Evolutionary conservation across 257 asterid genomes (phyloP).

Genomic region (Penstemon davidsonii): DNA sequence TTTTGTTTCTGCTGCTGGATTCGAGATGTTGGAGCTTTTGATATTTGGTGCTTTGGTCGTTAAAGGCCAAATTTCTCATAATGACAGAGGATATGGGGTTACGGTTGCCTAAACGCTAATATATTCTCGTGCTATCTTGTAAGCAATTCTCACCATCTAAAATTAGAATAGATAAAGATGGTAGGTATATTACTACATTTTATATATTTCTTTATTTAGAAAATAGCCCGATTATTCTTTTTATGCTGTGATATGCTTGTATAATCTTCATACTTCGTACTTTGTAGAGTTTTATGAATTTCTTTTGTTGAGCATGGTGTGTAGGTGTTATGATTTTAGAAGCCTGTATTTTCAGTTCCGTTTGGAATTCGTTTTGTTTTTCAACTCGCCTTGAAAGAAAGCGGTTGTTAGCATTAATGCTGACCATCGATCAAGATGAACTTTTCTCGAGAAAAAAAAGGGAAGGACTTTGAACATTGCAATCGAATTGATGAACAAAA

Average conservation of each 20-base stretch:
- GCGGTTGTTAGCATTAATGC: too few species aligned
- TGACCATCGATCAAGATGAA: too few species aligned
- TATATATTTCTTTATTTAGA: background rate
- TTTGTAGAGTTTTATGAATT: background rate
- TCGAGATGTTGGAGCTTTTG: constrained; percentile 92
- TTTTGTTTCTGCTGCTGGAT: constrained; percentile 86
- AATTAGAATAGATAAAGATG: background rate
- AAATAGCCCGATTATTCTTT: background rate
- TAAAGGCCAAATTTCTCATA: constrained; percentile 37
- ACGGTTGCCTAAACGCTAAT: background rate
- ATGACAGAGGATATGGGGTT: constrained; percentile 1
- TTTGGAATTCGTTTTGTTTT: background rate
- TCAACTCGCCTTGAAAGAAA: background rate
- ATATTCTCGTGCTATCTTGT: background rate
- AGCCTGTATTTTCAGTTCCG: background rate
- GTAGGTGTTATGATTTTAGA: background rate
- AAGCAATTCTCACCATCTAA: background rate
- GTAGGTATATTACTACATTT: background rate
- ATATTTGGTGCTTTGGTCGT: constrained; percentile 59
- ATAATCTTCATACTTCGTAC: background rate
- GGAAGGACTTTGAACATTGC: background rate
- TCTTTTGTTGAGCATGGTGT: background rate
- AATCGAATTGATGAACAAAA: constrained; percentile 10
- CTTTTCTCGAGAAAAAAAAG: too few species aligned
- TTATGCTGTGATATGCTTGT: background rate